A percentile compares a stretch with the other conserved stretches of the same genome.
Conservation (phyloP, 805 yeast genomes). For the Barnettozyma wickerhamii region DNA sequence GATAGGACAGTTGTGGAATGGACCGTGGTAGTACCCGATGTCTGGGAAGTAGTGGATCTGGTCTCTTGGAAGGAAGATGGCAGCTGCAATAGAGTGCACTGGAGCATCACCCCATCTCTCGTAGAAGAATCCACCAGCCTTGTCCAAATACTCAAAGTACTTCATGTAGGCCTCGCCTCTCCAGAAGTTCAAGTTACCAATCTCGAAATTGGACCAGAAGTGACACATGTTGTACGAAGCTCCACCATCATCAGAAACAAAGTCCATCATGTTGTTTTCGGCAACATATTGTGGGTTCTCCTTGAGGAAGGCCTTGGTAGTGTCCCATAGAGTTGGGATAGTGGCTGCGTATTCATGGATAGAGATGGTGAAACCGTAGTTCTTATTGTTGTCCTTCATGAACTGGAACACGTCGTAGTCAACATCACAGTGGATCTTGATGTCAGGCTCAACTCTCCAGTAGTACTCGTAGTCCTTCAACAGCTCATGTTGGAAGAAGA, state of each 20-base stretch:
- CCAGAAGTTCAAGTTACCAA: slow-evolving; percentile 71
- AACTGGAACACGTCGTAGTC: slow-evolving; percentile 61
- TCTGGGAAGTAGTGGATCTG: slow-evolving; percentile 71
- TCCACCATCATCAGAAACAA: slow-evolving; percentile 63
- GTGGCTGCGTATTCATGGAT: slow-evolving; percentile 63
- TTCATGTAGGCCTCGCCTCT: slow-evolving; percentile 53
- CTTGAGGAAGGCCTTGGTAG: slow-evolving; percentile 42
- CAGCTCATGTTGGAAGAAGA: slow-evolving; percentile 62
- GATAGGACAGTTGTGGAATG: slow-evolving; percentile 77
- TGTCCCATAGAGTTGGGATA: slow-evolving; percentile 63
- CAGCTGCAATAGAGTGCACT: slow-evolving; percentile 72
- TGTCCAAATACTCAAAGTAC: slow-evolving; percentile 61
- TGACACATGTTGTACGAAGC: slow-evolving; percentile 71
- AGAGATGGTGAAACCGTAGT: slow-evolving; percentile 67
- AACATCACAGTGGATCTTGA: slow-evolving; percentile 56
- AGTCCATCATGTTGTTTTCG: slow-evolving; percentile 53
- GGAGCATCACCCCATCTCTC: slow-evolving; percentile 97
- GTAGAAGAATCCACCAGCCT: slow-evolving; percentile 74
- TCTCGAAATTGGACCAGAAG: slow-evolving; percentile 79
- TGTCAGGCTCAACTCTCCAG: slow-evolving; percentile 79
- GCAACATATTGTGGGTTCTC: slow-evolving; percentile 38
- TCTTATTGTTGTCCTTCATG: slow-evolving; percentile 51
- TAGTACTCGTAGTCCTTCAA: slow-evolving; percentile 59
- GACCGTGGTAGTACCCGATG: slow-evolving; percentile 74
- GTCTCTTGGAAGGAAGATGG: slow-evolving; percentile 52